Evolutionary conservation across 2,329 filamentous ascomycete genomes (phyloP).

Genomic region (Penicillium verrucosum): DNA sequence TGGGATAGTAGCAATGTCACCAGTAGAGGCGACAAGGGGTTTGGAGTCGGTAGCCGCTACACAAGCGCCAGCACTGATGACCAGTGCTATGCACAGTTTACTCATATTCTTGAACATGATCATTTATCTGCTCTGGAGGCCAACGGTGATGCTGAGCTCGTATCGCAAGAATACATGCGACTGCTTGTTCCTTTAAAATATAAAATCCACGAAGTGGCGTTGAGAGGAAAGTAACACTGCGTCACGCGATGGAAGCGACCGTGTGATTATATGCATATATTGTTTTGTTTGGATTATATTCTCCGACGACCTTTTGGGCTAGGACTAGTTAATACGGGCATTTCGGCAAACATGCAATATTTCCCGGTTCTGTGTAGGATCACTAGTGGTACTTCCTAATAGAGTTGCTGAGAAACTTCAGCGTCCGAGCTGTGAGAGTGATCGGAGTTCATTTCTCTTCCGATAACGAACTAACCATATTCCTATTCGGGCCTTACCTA

Average conservation of each 20-base stretch:
- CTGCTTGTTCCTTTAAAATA: background rate
- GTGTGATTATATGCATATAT: conserved; percentile 6
- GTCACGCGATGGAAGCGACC: conserved; percentile 4
- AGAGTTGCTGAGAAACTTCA: background rate
- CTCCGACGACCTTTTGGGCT: conserved; percentile 4
- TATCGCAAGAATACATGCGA: background rate
- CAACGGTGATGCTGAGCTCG: background rate
- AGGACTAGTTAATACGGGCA: conserved; percentile 10
- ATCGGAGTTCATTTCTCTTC: background rate
- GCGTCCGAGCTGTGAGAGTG: background rate
- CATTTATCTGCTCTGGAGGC: background rate
- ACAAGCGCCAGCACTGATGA: background rate
- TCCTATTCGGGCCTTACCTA: background rate
- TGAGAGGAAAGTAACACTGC: background rate
- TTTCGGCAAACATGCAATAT: conserved; percentile 9
- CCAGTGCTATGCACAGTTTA: background rate
- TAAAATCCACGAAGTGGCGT: background rate
- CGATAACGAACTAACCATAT: background rate
- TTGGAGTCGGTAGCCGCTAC: background rate
- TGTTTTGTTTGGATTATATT: background rate
- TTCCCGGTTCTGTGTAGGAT: conserved; percentile 1
- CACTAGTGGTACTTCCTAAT: background rate
- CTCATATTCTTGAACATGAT: background rate
- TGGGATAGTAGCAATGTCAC: conserved; percentile 28
- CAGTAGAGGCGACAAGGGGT: conserved; percentile 22